Evolutionary conservation across 352 stramenopile genomes (phyloP).

Genomic region (Elongisporangium senticosum): DNA sequence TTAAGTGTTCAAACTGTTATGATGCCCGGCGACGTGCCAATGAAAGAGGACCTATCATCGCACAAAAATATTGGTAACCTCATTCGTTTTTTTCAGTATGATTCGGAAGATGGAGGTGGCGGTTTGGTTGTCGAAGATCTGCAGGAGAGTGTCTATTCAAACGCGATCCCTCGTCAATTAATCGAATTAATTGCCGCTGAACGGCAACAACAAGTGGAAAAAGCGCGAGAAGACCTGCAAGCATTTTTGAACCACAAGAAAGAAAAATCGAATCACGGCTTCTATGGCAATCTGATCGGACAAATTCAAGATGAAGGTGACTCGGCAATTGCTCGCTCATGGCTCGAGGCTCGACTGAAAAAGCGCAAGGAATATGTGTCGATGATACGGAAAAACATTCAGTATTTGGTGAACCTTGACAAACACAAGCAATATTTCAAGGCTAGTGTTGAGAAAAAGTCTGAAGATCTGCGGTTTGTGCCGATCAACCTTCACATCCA

Average conservation of each 20-base stretch:
- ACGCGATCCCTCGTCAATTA: slow-evolving; percentile 76
- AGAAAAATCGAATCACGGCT: slow-evolving; percentile 72
- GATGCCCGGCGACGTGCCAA: slow-evolving; percentile 74
- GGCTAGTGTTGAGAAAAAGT: slow-evolving; percentile 85
- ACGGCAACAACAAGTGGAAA: slow-evolving; percentile 72
- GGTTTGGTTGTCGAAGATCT: slow-evolving; percentile 82
- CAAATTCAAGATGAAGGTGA: slow-evolving; percentile 86
- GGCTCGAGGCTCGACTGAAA: slow-evolving; percentile 73
- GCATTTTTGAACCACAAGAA: slow-evolving; percentile 84
- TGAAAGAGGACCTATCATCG: slow-evolving; percentile 60
- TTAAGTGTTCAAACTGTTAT: slow-evolving; percentile 84
- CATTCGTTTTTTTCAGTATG: slow-evolving; percentile 86
- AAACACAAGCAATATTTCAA: slow-evolving; percentile 90
- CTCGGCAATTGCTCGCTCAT: slow-evolving; percentile 62
- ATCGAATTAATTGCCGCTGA: slow-evolving; percentile 77
- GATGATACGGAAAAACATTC: slow-evolving; percentile 76
- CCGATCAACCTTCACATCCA: slow-evolving; percentile 87
- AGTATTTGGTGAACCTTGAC: slow-evolving; percentile 81
- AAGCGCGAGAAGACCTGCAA: slow-evolving; percentile 71
- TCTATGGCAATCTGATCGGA: slow-evolving; percentile 83
- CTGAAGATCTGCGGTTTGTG: slow-evolving; percentile 71
- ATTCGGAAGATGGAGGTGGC: slow-evolving; percentile 72
- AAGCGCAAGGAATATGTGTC: slow-evolving; percentile 81
- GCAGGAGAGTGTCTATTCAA: slow-evolving; percentile 71
- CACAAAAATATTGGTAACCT: slow-evolving; percentile 89